Conservation (phyloP, 75 land plant genomes). For the Isoetes taiwanensis region DNA sequence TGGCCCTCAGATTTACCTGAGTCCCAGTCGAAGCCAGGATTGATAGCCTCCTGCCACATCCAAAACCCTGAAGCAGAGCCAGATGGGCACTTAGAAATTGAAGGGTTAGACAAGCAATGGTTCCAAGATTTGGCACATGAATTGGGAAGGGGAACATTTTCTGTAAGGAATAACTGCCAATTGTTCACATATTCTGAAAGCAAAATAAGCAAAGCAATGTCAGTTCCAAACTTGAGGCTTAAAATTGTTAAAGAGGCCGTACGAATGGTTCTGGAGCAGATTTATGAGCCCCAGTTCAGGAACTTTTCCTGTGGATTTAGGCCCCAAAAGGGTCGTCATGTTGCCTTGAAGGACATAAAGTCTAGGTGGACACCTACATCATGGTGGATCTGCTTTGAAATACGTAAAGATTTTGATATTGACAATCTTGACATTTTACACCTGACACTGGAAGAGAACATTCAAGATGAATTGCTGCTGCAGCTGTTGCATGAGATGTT, state of each 20-base stretch:
- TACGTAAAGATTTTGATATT: background rate
- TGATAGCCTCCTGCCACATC: no score
- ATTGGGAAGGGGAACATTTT: background rate
- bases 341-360: background rate
- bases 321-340: background rate
- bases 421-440: background rate
- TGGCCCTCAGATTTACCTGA: background rate
- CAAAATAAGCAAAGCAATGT: background rate
- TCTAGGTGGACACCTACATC: background rate
- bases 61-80: no score
- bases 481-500: slow-evolving; percentile 7
- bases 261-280: background rate
- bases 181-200: background rate
- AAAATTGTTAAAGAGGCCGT: slow-evolving; percentile 4
- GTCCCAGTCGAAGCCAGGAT: no score
- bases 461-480: background rate
- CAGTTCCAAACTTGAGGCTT: background rate
- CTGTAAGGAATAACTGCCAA: background rate
- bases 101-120: background rate
- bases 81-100: background rate
- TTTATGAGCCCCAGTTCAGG: slow-evolving; percentile 1
- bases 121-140: background rate
- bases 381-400: background rate
- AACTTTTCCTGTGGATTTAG: background rate
- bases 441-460: background rate